phyloP scores from a whole-genome alignment of 768 basidiomycete genomes.

The Podaxis mareebaensis region DNA sequence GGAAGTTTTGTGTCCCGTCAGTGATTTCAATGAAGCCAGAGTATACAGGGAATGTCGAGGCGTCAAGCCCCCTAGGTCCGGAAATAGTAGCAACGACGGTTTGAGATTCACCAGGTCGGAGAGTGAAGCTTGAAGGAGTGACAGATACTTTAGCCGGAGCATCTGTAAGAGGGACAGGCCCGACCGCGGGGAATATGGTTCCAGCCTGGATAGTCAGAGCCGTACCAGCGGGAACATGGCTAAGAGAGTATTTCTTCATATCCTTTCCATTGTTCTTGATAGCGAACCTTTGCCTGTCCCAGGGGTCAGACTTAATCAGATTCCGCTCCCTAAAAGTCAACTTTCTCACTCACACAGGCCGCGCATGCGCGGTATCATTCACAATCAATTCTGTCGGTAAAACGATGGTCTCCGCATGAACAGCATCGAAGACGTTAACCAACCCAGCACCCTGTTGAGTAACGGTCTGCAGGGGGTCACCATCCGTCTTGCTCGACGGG shows the following conservation, averaged over 20 bases:
- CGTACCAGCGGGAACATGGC: conserved; percentile 59
- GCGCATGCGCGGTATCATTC: conserved; percentile 61
- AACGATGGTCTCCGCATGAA: conserved; percentile 48
- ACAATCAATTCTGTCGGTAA: conserved; percentile 52
- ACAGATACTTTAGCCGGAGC: conserved; percentile 46
- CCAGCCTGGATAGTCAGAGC: conserved; percentile 47
- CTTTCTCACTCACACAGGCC: conserved; percentile 32
- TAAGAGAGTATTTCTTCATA: conserved; percentile 44
- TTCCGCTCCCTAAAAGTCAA: conserved; percentile 9
- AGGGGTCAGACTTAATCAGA: too few species aligned
- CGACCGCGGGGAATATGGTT: conserved; percentile 33
- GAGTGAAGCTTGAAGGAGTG: conserved; percentile 41
- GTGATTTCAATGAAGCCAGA: conserved; percentile 53
- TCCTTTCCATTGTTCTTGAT: conserved; percentile 47
- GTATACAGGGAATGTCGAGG: conserved; percentile 52
- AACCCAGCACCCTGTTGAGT: conserved; percentile 53
- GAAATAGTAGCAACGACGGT: conserved; percentile 43
- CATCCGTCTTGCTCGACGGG: conserved; percentile 41
- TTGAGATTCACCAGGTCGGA: conserved; percentile 39
- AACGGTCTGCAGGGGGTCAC: conserved; percentile 46
- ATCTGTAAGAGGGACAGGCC: conserved; percentile 49
- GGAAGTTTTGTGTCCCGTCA: conserved; percentile 33
- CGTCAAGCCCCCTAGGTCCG: conserved; percentile 41
- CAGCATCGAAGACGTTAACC: conserved; percentile 54
- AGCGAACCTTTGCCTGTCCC: conserved; percentile 41